phyloP scores from a whole-genome alignment of 257 asterid species.

The Solanum rostratum region DNA sequence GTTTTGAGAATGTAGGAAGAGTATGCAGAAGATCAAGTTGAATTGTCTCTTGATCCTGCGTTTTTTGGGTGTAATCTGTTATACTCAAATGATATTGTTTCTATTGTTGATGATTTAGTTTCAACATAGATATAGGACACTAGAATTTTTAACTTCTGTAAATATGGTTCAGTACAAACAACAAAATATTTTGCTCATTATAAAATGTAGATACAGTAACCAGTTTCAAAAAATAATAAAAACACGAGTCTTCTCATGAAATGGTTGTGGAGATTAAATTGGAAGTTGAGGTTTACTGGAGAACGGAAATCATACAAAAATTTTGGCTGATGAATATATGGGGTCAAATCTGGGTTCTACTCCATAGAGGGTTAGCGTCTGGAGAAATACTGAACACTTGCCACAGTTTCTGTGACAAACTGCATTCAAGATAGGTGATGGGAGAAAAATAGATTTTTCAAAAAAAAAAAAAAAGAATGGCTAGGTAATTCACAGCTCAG shows the following conservation, averaged over 20 bases:
- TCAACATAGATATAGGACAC: not conserved
- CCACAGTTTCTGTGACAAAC: not conserved
- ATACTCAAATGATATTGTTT: not conserved
- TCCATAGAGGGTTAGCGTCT: not conserved
- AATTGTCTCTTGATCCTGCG: not conserved
- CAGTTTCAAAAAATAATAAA: not conserved
- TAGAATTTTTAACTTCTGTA: not conserved
- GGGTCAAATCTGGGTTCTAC: not conserved
- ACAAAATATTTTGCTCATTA: not conserved
- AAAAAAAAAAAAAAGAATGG: not conserved
- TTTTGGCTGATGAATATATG: not conserved
- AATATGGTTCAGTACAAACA: not conserved
- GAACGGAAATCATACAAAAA: not conserved
- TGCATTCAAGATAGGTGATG: not conserved
- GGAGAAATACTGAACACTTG: not conserved
- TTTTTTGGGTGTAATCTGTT: too few species aligned
- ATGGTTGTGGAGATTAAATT: not conserved
- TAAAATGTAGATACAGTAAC: not conserved
- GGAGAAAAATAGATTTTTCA: not conserved
- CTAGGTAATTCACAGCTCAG: not conserved
- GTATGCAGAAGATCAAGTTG: not conserved
- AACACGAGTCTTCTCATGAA: not conserved
- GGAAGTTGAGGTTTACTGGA: not conserved
- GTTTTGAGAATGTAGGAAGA: not conserved
- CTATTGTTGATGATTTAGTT: not conserved